Percentiles rank a stretch among this genome's conserved stretches.
phyloP scores from a whole-genome alignment of 2,329 filamentous ascomycete genomes.

The Pseudohalonectria lignicola region DNA sequence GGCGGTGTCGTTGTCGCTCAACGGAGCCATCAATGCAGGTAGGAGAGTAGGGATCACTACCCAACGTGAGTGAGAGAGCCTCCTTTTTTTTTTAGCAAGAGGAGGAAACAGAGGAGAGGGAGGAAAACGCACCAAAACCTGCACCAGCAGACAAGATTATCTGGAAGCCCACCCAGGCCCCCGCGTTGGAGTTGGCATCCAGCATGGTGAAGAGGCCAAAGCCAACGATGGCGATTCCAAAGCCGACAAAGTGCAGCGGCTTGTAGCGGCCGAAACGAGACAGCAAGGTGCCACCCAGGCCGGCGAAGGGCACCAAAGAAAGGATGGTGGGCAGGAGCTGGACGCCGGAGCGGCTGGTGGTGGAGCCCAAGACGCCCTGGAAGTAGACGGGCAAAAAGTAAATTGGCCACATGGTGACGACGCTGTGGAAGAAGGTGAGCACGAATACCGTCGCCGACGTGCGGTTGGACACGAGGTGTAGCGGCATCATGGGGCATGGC shows the following conservation, averaged over 20 bases:
- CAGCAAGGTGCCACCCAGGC: constrained; percentile 11
- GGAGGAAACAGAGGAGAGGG: too few species aligned
- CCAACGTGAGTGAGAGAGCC: constrained; percentile 27
- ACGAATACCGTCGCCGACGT: constrained; percentile 21
- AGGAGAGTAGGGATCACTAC: constrained; percentile 26
- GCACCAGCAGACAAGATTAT: too few species aligned
- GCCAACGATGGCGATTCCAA: constrained; percentile 18
- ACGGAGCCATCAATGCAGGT: constrained; percentile 28
- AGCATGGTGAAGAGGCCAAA: constrained; percentile 25
- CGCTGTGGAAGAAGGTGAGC: constrained; percentile 23
- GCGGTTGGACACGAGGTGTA: constrained; percentile 30
- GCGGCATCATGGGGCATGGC: constrained; percentile 31
- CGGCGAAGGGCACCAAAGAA: constrained; percentile 6
- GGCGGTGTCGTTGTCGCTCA: constrained; percentile 24
- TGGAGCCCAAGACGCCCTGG: constrained; percentile 20
- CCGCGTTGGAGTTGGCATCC: constrained; percentile 20
- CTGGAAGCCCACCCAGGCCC: constrained; percentile 29
- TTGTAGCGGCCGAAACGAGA: constrained; percentile 12
- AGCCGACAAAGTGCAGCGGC: constrained; percentile 12
- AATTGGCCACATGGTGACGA: constrained; percentile 23
- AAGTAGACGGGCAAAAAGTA: constrained; percentile 35
- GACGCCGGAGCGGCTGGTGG: constrained; percentile 15
- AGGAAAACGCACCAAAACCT: too few species aligned
- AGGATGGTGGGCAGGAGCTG: constrained; percentile 11
- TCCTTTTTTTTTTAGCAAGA: too few species aligned